Evolutionary conservation across 352 stramenopile species (phyloP), one percentile per base, ranked within the genome.

Genomic region (Pseudoperonospora humuli): DNA sequence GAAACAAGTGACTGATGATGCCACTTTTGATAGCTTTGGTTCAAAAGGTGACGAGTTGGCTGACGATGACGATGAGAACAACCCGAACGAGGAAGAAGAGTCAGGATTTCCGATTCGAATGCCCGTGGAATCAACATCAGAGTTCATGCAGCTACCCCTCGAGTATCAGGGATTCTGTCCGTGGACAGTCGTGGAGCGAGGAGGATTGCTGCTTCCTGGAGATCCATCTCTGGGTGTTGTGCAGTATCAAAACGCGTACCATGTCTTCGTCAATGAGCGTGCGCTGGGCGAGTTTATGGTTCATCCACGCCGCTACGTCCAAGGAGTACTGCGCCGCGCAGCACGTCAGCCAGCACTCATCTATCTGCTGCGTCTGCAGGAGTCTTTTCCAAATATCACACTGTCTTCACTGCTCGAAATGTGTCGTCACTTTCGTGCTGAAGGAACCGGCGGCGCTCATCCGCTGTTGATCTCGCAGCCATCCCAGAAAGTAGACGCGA

Each of bases 151-250:
- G 48, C 66, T 97, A 10, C 88, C 89, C 15, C 75, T 97, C 7
- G 86, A 96, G 50, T 96, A 96, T 53, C 88, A 97, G 43, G 90
- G 89, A 10, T 97, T 96, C 43, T 97, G 91, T 60, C 81, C n/a
- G n/a, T n/a, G n/a, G n/a, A n/a, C n/a, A n/a, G n/a, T n/a, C n/a
- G n/a, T n/a, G n/a, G n/a, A n/a, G n/a, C n/a, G n/a, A n/a, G n/a
- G 81, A 39, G 90, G 91, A 0, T 49, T 97, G n/a, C 51, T 97
- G 19, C 63, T 97, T 1, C 85, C 90, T 17, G 90, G 90, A 14
- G 88, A 96, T 55, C 86, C 89, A 36, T 89, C 77, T 14, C 72
- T 97, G 0, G 91, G 91, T 14, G 86, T 97, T 19, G 82, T 97
- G 4, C 71, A 89, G 47, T 96, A 91, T 49, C 67, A 67, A 25